These are phyloP conservation scores for Croton setiger DNA, from an alignment of 441 rosid species.

Conservation along the genomic window DNA sequence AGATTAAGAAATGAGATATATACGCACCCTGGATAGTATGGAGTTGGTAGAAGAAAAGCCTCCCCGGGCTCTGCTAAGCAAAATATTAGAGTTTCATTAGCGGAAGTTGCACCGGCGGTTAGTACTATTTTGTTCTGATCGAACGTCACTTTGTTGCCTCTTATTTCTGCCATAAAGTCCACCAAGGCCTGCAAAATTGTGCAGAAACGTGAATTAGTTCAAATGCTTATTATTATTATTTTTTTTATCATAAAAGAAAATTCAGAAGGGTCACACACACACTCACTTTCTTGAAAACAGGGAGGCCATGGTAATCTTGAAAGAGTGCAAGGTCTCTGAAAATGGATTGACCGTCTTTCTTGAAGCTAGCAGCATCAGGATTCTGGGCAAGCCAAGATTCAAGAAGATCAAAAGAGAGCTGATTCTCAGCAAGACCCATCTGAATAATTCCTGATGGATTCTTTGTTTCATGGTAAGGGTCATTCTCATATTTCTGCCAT, in stretches of 20 bases:
- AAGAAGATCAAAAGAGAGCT: constrained; percentile 76
- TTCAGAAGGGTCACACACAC: background rate
- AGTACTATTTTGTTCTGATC: constrained; percentile 67
- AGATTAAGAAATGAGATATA: background rate
- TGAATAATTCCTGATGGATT: constrained; percentile 86
- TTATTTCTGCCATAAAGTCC: constrained; percentile 79
- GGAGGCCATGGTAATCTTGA: constrained; percentile 92
- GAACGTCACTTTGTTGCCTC: constrained; percentile 77
- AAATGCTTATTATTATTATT: background rate
- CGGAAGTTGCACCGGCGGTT: constrained; percentile 95
- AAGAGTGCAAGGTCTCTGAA: constrained; percentile 93
- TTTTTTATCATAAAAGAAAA: too few relatives aligned
- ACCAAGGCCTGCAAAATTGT: constrained; percentile 60
- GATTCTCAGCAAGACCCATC: constrained; percentile 98
- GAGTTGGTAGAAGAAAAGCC: constrained; percentile 89
- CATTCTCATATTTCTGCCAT: constrained; percentile 91
- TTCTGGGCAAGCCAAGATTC: constrained; percentile 78
- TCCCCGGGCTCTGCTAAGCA: constrained; percentile 88
- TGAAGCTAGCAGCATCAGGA: constrained; percentile 68
- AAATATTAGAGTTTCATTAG: constrained; percentile 86
- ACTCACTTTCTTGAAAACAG: constrained; percentile 69
- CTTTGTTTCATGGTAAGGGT: constrained; percentile 63
- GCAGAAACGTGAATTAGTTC: background rate
- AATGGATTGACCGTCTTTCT: constrained; percentile 67
- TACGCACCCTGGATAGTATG: constrained; percentile 92